phyloP scores from a whole-genome alignment of 108 stramenopile species.

The Cyclotella kingstonii region DNA sequence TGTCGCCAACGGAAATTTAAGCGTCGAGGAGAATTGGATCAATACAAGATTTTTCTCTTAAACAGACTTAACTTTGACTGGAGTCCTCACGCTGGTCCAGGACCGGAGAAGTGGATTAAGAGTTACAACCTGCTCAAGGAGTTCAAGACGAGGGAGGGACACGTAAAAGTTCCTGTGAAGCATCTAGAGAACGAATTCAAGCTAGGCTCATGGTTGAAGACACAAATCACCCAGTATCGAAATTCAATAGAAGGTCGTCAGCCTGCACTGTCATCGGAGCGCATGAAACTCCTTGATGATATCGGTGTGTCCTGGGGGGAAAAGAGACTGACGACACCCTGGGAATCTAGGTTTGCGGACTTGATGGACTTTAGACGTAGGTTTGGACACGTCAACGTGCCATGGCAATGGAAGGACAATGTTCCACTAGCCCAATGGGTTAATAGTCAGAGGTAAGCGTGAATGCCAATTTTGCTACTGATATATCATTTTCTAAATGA shows the following conservation, averaged over 20 bases:
- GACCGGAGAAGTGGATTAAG: constrained; percentile 41
- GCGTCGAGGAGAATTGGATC: constrained; percentile 34
- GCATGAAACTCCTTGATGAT: constrained; percentile 31
- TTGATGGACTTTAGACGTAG: constrained; percentile 23
- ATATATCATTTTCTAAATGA: neutral
- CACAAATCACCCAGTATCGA: constrained; percentile 39
- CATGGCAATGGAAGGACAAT: constrained; percentile 45
- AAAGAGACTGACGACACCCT: constrained; percentile 23
- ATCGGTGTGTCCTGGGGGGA: constrained; percentile 36
- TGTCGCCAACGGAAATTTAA: constrained; percentile 35
- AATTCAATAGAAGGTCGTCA: constrained; percentile 23
- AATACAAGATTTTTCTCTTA: constrained; percentile 26
- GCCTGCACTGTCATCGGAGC: constrained; percentile 26
- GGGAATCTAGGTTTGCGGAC: constrained; percentile 27
- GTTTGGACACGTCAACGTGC: constrained; percentile 42
- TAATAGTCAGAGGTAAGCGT: constrained; percentile 18
- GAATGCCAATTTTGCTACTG: neutral
- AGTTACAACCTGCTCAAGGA: constrained; percentile 26
- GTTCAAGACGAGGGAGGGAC: constrained; percentile 22
- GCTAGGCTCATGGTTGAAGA: constrained; percentile 39
- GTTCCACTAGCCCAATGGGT: constrained; percentile 35
- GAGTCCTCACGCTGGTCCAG: constrained; percentile 41
- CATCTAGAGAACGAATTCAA: constrained; percentile 22
- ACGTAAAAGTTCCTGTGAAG: constrained; percentile 34
- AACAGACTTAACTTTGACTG: constrained; percentile 25